Evolutionary conservation across 169 alveolate genomes (phyloP).

Genomic region (Plasmodium cynomolgi): DNA sequence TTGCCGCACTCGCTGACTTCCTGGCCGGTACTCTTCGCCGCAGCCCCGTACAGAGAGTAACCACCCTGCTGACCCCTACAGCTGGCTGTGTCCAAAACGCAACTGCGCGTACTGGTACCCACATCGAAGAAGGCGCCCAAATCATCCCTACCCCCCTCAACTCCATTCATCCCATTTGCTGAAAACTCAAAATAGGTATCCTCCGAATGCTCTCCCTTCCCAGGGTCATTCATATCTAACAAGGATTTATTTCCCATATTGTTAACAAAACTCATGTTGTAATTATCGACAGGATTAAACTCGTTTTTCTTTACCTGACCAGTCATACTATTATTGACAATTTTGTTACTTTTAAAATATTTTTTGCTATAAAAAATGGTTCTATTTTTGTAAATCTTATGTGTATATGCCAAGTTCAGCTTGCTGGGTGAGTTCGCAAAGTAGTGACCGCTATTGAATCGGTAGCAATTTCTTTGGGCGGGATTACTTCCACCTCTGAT

Average conservation of each 20-base stretch:
- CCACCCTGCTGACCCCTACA: neutral
- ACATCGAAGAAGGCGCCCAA: neutral
- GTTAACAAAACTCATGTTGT: neutral
- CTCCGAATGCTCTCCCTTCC: neutral
- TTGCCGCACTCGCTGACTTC: neutral
- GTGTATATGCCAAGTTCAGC: conserved; percentile 44
- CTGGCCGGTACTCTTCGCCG: neutral
- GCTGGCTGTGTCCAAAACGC: neutral
- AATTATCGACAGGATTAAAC: neutral
- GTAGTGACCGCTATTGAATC: neutral
- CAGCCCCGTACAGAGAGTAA: neutral
- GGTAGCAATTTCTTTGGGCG: neutral
- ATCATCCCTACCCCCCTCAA: neutral
- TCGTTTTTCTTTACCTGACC: neutral
- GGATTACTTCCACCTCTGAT: neutral
- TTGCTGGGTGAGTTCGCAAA: conserved; percentile 2
- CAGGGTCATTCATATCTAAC: neutral
- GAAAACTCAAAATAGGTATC: neutral
- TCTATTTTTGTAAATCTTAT: conserved; percentile 36
- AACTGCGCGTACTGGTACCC: neutral
- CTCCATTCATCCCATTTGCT: neutral
- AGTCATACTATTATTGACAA: neutral
- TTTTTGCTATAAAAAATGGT: neutral
- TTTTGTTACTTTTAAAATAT: conserved; percentile 12
- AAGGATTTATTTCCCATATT: neutral